A percentile compares a stretch with the other conserved stretches of the same genome.
phyloP scores from a whole-genome alignment of 2,329 filamentous ascomycete genomes.

The Microdochium nivale region DNA sequence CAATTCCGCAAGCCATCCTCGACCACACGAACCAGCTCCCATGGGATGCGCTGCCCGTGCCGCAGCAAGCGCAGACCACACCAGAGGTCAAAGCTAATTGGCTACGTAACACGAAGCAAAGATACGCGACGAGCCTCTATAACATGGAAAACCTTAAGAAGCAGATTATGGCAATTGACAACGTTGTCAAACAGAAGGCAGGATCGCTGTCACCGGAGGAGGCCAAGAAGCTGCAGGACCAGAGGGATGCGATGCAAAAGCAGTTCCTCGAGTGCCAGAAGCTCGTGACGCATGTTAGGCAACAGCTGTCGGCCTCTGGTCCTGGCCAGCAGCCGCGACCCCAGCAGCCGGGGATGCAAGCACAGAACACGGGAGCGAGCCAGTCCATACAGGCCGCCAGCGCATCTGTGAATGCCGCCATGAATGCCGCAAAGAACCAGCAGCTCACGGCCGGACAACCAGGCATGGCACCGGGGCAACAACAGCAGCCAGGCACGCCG shows the following conservation, averaged over 20 bases:
- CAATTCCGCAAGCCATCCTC: conserved; percentile 12
- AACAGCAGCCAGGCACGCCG: conserved; percentile 4
- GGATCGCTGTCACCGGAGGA: conserved; percentile 12
- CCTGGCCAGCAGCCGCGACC: conserved; percentile 11
- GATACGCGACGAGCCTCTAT: conserved; percentile 13
- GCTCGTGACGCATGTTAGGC: conserved; percentile 13
- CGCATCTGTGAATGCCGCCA: conserved; percentile 21
- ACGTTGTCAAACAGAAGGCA: conserved; percentile 14
- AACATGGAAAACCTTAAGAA: conserved; percentile 16
- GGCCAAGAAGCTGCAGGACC: conserved; percentile 10
- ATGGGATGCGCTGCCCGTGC: conserved; percentile 10
- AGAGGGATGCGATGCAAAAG: conserved; percentile 10
- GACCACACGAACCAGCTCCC: conserved; percentile 16
- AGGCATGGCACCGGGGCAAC: conserved; percentile 6
- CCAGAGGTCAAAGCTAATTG: conserved; percentile 1
- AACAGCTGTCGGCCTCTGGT: conserved; percentile 9
- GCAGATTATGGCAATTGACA: conserved; percentile 9
- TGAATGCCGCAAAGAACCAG: conserved; percentile 21
- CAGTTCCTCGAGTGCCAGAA: conserved; percentile 11
- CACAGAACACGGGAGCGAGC: conserved; percentile 9
- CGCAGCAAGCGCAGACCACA: conserved; percentile 1
- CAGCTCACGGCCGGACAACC: conserved; percentile 13
- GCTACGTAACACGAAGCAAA: conserved; percentile 9
- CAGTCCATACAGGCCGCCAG: conserved; percentile 21
- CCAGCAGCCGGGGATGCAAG: conserved; percentile 12